Base-by-base conservation (phyloP, 495 filamentous ascomycete species). In the Trichoderma orchidacearum region DNA sequence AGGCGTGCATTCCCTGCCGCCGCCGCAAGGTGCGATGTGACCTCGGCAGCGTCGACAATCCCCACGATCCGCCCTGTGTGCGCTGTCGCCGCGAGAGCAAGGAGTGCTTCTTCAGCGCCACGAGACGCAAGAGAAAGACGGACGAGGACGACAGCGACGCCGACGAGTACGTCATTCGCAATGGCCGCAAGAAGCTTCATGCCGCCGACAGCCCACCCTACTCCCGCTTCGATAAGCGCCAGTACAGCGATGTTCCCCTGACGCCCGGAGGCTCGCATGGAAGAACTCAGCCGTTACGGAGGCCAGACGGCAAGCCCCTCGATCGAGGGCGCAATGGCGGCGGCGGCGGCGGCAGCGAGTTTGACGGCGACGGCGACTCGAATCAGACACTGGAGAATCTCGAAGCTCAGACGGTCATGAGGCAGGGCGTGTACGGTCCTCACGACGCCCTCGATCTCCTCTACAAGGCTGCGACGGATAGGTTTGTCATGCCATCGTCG, bases 71-170 rank as follows among this genome's bases (percentile, higher is more conserved):
- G 38, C 94, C 94, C 1, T 98, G 93, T 64, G 87, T 92, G 58
- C 82, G 93, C 66, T 98, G 93, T 69, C 84, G 89, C 25, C 83
- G 93, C 58, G 93, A 98, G 72, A 80, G 83, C 72, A 95, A 95
- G 71, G 85, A 95, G 61, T 98, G 93, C 75, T 92, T 84, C 76
- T 97, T 98, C 75, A 95, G 90, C 59, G 87, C 89, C n/a, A 97
- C 91, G 35, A 78, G 92, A 48, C 80, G 93, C 61, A 97, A 96
- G 82, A 79, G 89, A 63, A 94, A 94, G 73, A 74, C 77, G 53
- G 83, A 79, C 27, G 72, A 71, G n/a, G 68, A 79, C 56, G 73
- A 64, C 60, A 57, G 57, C 58, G 77, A 81, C 32, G 70, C 62
- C 54, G 79, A 73, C 52, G 78, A 81, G 17, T 81, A 80, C 63